These are phyloP conservation scores for Amniculicola lignicola DNA, from an alignment of 495 filamentous ascomycete species.

Conservation along the genomic window DNA sequence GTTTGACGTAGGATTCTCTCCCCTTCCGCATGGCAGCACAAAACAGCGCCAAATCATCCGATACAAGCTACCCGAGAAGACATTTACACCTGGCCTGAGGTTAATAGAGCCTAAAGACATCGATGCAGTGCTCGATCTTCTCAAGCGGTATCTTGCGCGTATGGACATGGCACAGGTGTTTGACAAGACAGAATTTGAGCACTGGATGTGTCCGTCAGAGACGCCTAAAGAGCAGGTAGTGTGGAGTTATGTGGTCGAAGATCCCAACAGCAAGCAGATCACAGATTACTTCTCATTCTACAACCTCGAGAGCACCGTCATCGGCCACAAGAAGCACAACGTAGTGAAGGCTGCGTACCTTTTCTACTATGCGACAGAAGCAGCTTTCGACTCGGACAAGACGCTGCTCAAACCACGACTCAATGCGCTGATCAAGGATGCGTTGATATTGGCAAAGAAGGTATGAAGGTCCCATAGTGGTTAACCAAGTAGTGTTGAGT, in stretches of 20 bases:
- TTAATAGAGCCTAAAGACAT: slow-evolving; percentile 79
- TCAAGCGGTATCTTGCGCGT: slow-evolving; percentile 72
- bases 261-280: slow-evolving; percentile 69
- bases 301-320: slow-evolving; percentile 85
- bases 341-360: slow-evolving; percentile 84
- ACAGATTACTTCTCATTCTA: slow-evolving; percentile 98
- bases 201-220: slow-evolving; percentile 78
- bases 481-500: background rate
- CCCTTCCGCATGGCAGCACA: slow-evolving; percentile 74
- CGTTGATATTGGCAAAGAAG: slow-evolving; percentile 81
- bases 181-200: slow-evolving; percentile 70
- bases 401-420: slow-evolving; percentile 64
- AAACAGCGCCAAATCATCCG: slow-evolving; percentile 74
- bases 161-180: slow-evolving; percentile 85
- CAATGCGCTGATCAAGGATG: slow-evolving; percentile 75
- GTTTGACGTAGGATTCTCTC: slow-evolving; percentile 87
- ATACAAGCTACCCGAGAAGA: slow-evolving; percentile 70
- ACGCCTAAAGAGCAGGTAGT: slow-evolving; percentile 71
- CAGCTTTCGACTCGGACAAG: slow-evolving; percentile 60
- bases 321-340: slow-evolving; percentile 71
- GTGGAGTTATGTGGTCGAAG: slow-evolving; percentile 88
- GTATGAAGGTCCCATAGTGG: slow-evolving; percentile 37
- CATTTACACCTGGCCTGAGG: slow-evolving; percentile 68
- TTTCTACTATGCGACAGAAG: slow-evolving; percentile 91
- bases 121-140: slow-evolving; percentile 68